Evolutionary conservation across 106 monocot species (phyloP).

Genomic region (Triglochin maritima): DNA sequence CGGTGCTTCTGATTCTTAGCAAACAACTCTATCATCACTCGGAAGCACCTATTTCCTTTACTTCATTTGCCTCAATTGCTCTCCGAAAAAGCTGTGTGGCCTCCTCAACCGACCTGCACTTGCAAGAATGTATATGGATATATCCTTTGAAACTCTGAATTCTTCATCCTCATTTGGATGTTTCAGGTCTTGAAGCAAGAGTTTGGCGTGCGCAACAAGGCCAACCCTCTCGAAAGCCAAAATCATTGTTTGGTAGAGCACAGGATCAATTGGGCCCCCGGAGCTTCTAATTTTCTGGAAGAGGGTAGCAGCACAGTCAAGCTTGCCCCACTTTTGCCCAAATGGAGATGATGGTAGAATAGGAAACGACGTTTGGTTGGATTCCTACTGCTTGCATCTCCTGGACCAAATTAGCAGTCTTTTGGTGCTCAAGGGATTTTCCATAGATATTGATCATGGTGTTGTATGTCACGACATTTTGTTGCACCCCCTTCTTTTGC

Average conservation of each 20-base stretch:
- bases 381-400: constrained; percentile 75
- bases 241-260: constrained; percentile 91
- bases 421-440: constrained; percentile 89
- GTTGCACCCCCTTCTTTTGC: constrained; percentile 54
- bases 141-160: constrained; percentile 23
- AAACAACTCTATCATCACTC: constrained; percentile 71
- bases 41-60: constrained; percentile 49
- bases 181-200: constrained; percentile 69
- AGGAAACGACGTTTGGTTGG: constrained; percentile 65
- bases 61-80: constrained; percentile 30
- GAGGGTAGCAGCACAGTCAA: constrained; percentile 65
- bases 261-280: constrained; percentile 51
- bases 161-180: constrained; percentile 19
- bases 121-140: constrained; percentile 52
- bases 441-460: constrained; percentile 94
- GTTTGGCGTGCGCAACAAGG: constrained; percentile 66
- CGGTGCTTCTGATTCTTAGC: constrained; percentile 45
- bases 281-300: constrained; percentile 73
- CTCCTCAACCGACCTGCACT: constrained; percentile 72
- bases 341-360: constrained; percentile 86
- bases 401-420: constrained; percentile 59
- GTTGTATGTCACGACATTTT: constrained; percentile 92
- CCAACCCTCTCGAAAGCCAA: constrained; percentile 64
- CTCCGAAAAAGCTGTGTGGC: constrained; percentile 62
- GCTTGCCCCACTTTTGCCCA: constrained; percentile 85